phyloP scores from a whole-genome alignment of 1,284 basidiomycete genomes.

The Cutaneotrichosporon cavernicola region DNA sequence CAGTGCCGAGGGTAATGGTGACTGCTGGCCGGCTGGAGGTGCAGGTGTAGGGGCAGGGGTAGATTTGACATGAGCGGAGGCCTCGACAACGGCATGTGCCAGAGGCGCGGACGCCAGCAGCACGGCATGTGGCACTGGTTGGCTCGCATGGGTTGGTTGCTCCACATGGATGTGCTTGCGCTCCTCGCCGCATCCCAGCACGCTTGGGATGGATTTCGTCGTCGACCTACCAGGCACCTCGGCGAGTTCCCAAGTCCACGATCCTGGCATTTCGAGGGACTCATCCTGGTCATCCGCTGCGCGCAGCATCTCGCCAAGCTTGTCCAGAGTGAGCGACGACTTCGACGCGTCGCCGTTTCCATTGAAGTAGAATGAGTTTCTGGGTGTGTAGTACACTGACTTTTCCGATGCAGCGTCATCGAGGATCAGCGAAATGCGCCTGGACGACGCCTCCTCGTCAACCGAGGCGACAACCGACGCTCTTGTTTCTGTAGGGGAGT shows the following conservation, averaged over 20 bases:
- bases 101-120: not conserved
- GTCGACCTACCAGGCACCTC: not conserved
- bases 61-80: not conserved
- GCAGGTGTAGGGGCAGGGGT: not conserved
- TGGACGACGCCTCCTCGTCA: not conserved
- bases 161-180: not conserved
- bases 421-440: not conserved
- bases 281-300: not conserved
- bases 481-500: not conserved
- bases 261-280: not conserved
- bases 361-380: slow-evolving; percentile 16
- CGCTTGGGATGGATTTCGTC: not conserved
- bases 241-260: not conserved
- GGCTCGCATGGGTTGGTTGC: not conserved
- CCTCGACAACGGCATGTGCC: not conserved
- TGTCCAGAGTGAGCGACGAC: slow-evolving; percentile 2
- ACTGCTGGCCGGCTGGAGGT: not conserved
- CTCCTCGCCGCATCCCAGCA: not conserved
- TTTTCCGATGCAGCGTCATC: slow-evolving; percentile 15
- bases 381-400: slow-evolving; percentile 20
- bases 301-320: not conserved
- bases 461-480: no score
- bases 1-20: not conserved
- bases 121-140: not conserved
- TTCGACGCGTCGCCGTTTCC: not conserved